Evolutionary conservation across 1,284 basidiomycete species (phyloP), one percentile per base, ranked within the genome.

Genomic region (Trichosporon inkin): DNA sequence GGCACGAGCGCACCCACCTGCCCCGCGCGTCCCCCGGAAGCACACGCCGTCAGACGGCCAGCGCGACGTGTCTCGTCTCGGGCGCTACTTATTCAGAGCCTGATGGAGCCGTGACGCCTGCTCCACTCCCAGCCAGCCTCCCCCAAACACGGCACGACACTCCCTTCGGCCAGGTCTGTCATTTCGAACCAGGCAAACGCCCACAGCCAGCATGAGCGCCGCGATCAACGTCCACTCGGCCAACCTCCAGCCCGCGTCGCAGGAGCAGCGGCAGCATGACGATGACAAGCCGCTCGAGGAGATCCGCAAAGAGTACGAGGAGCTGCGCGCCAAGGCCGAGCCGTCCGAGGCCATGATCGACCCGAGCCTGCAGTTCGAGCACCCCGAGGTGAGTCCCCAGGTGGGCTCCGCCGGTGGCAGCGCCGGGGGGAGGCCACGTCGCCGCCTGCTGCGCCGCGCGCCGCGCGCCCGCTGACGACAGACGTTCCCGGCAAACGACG

Each of bases 271-370:
- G 10, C 44, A 28, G 22, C 22, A 49, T 24, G 22, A 22, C 24
- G 22, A 49, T 10, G 55, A 39, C 28, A 58, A 58, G 22, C 44
- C 55, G 14, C 52, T 58, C 19, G 40, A 63, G 57, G 55, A 67
- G 56, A 44, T 55, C 24, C 37, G 60, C 6, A 38, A 53, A 20
- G 68, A 65, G 47, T 73, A 74, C 58, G 73, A 74, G 49, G 65
- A 72, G 61, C 70, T 72, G 62, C 62, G 75, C 13, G 66, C 67
- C n/a, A 64, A 72, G 61, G 69, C 73, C 13, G 69, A 68, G 40
- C 70, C 71, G 7, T 62, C 63, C 28, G 47, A 67, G 28, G 73
- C 73, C 32, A 54, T 60, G 41, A 65, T 73, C 16, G 70, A 75
- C 57, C 65, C 71, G 53, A 57, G 58, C 17, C 61, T 73, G 60